Evolutionary conservation across 2,329 filamentous ascomycete species (phyloP), one percentile per base, ranked within the genome.

Genomic region (Calonectria montana): DNA sequence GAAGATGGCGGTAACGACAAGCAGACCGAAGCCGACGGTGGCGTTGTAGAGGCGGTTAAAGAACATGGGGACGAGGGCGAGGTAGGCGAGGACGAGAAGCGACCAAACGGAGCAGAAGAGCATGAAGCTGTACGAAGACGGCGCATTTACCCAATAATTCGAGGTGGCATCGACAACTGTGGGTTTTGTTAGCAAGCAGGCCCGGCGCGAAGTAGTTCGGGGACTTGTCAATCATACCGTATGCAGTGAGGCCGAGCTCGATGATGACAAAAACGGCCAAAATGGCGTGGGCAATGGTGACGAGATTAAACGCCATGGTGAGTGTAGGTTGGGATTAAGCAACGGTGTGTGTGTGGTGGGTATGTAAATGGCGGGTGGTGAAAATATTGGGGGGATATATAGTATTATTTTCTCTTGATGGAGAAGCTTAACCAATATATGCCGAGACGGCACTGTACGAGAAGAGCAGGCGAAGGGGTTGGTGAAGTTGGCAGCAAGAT

Each of bases 61-160:
- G 83, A 91, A 92, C 50, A 89, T 85, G 1, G 94, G 94, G 3
- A 91, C 87, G 62, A 96, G 73, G 77, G 91, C 87, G 72, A 97
- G 88, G 82, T 95, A 96, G 67, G 89, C 82, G 39, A 96, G 87
- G 5, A 92, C 85, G 74, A 97, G 87, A 59, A 95, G 82, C 2
- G 94, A 93, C 94, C 94, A 97, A 76, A 95, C 86, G 47, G 91
- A 87, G 81, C 88, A 88, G 88, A 97, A 97, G 83, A 97, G 87
- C 84, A 96, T 89, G 86, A 97, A 97, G 84, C 92, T 91, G 81
- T 94, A 86, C 41, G 88, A 85, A 13, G 88, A 86, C 9, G 93
- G 91, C 2, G 86, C 83, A 65, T 75, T 62, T 7, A 16, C 16
- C 25, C 37, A 62, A 16, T 39, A 16, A 2, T 13, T 70, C 69